phyloP scores from a whole-genome alignment of 1,139 yeast species.

The Diutina scorzettiae region DNA sequence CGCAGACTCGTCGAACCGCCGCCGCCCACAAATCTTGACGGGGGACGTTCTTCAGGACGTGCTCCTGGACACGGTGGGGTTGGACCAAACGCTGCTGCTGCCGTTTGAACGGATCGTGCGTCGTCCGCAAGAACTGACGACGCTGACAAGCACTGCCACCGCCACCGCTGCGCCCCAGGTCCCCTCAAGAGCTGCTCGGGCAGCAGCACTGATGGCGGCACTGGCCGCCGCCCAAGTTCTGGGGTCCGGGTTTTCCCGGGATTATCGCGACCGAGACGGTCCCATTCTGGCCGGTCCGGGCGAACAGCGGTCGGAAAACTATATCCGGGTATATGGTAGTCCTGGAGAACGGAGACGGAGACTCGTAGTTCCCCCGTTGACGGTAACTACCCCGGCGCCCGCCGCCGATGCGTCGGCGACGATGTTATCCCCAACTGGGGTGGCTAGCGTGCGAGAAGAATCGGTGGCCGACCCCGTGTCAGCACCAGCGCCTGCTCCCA shows the following conservation, averaged over 20 bases:
- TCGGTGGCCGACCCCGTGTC: no score
- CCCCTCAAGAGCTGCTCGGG: neutral
- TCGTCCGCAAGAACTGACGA: neutral
- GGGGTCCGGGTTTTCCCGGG: neutral
- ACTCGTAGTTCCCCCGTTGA: neutral
- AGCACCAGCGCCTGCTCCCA: neutral
- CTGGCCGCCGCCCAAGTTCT: slow-evolving; percentile 3
- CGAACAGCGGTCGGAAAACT: neutral
- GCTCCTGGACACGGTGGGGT: slow-evolving; percentile 16
- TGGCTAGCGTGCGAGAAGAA: no score
- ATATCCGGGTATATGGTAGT: neutral
- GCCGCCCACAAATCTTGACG: slow-evolving; percentile 26
- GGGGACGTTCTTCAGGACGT: slow-evolving; percentile 30
- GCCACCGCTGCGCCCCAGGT: slow-evolving; percentile 3
- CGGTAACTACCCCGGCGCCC: neutral
- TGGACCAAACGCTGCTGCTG: neutral
- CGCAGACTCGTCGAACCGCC: slow-evolving; percentile 22
- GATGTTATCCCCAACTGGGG: neutral
- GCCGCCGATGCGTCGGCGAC: neutral
- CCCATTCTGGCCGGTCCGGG: neutral
- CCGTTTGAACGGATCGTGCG: slow-evolving; percentile 2
- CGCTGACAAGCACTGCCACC: neutral
- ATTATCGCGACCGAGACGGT: neutral
- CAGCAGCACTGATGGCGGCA: slow-evolving; percentile 5
- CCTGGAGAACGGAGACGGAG: neutral